Conservation (phyloP, 805 yeast genomes). For the Priceomyces castillae region DNA sequence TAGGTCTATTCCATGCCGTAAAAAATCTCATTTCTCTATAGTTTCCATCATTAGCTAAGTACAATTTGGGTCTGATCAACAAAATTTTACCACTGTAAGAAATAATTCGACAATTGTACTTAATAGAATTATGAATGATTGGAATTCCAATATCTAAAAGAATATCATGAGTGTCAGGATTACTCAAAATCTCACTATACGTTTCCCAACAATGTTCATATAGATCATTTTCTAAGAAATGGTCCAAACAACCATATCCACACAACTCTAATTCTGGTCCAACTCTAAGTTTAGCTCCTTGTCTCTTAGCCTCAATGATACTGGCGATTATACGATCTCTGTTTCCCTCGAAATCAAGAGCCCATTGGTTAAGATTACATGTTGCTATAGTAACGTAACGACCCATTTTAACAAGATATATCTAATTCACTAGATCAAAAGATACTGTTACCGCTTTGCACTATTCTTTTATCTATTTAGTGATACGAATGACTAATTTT, state of each 20-base stretch:
- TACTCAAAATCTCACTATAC: slow-evolving; percentile 69
- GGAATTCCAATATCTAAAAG: slow-evolving; percentile 95
- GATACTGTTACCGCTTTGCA: no score
- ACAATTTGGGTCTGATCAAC: slow-evolving; percentile 86
- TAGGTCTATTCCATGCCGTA: slow-evolving; percentile 87
- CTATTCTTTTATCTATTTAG: not conserved
- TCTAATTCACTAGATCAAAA: not conserved
- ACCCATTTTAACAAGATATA: slow-evolving; percentile 54
- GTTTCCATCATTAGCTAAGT: slow-evolving; percentile 96
- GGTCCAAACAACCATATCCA: slow-evolving; percentile 94
- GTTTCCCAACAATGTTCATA: slow-evolving; percentile 94
- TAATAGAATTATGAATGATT: slow-evolving; percentile 76
- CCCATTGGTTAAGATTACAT: slow-evolving; percentile 98
- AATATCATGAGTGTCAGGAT: slow-evolving; percentile 71
- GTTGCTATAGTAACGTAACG: slow-evolving; percentile 87
- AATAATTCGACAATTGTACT: slow-evolving; percentile 87
- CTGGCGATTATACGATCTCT: slow-evolving; percentile 85
- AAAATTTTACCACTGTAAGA: slow-evolving; percentile 77
- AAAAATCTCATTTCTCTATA: slow-evolving; percentile 97
- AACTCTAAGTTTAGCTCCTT: slow-evolving; percentile 79
- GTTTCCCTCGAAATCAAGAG: slow-evolving; percentile 95
- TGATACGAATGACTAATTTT: not conserved
- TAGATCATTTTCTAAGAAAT: slow-evolving; percentile 85
- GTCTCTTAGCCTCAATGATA: slow-evolving; percentile 69
- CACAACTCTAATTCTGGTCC: slow-evolving; percentile 96